Evolutionary conservation across 139 green algal genomes (phyloP).

Genomic region (Haematococcus lacustris): DNA sequence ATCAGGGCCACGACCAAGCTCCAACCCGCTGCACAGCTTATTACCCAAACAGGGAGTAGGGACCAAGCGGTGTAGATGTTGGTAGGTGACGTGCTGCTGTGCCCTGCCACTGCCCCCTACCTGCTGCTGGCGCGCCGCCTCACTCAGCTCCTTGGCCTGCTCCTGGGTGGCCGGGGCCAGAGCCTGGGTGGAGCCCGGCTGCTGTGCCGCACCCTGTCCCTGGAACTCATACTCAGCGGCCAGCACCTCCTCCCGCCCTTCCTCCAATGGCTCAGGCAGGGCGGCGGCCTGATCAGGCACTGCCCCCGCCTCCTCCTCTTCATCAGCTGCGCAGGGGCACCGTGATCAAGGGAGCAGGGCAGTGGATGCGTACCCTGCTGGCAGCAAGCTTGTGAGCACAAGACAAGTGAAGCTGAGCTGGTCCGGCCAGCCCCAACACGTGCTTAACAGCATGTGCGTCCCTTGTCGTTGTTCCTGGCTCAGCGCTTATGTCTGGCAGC

Average conservation of each 20-base stretch:
- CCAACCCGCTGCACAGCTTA: too few relatives aligned
- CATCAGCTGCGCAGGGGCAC: not conserved
- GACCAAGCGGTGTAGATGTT: too few relatives aligned
- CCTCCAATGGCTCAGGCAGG: slow-evolving; percentile 12
- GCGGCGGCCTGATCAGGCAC: not conserved
- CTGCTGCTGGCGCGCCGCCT: slow-evolving; percentile 3
- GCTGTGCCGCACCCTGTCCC: not conserved
- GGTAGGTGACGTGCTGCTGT: too few relatives aligned
- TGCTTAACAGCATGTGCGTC: too few relatives aligned
- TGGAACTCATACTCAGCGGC: slow-evolving; percentile 53
- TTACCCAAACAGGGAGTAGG: too few relatives aligned
- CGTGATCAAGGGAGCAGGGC: not conserved
- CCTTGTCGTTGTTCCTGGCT: too few relatives aligned
- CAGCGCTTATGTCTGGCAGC: not conserved
- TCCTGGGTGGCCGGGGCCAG: slow-evolving; percentile 86
- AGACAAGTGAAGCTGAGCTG: too few relatives aligned
- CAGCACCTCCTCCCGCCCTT: slow-evolving; percentile 25
- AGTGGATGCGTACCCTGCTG: not conserved
- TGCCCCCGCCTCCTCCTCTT: not conserved
- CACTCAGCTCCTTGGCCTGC: slow-evolving; percentile 50
- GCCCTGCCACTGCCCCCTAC: too few relatives aligned
- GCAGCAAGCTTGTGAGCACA: too few relatives aligned
- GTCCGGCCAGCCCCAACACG: too few relatives aligned
- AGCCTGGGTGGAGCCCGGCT: slow-evolving; percentile 31
- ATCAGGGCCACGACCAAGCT: too few relatives aligned